phyloP scores from a whole-genome alignment of 2,329 filamentous ascomycete genomes.

The Endothia cerciana region DNA sequence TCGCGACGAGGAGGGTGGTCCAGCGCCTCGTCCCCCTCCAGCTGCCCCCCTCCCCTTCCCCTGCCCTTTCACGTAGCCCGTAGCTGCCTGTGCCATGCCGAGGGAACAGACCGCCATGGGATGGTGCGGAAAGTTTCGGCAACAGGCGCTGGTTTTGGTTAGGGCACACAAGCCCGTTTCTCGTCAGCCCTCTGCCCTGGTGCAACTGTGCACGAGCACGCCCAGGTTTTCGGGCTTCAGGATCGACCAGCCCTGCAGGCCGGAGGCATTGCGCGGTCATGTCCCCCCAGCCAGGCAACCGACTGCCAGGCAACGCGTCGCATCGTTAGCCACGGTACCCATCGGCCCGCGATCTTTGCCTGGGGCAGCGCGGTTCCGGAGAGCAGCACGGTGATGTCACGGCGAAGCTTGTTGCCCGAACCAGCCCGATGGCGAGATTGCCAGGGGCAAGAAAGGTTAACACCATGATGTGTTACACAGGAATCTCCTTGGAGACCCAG shows the following conservation, averaged over 20 bases:
- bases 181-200: not conserved
- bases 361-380: too few species aligned
- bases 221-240: not conserved
- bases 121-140: constrained; percentile 1
- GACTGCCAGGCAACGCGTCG: not conserved
- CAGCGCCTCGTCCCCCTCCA: not conserved
- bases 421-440: not conserved
- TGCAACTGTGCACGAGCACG: not conserved
- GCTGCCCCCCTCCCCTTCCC: too few species aligned
- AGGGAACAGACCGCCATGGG: not conserved
- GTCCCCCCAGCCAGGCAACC: not conserved
- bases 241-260: not conserved
- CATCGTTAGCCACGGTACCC: not conserved
- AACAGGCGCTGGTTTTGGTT: not conserved
- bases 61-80: not conserved
- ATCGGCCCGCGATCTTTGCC: not conserved
- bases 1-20: not conserved
- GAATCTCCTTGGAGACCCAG: too few species aligned
- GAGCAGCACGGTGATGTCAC: not conserved
- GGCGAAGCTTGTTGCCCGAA: not conserved
- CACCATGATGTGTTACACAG: too few species aligned
- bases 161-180: not conserved
- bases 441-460: too few species aligned
- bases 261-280: not conserved
- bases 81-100: not conserved